Percentiles rank a stretch among this genome's conserved stretches.
These are phyloP conservation scores for Sugiyamaella xylanicola DNA, from an alignment of 1,139 yeast species.

Conservation along the genomic window DNA sequence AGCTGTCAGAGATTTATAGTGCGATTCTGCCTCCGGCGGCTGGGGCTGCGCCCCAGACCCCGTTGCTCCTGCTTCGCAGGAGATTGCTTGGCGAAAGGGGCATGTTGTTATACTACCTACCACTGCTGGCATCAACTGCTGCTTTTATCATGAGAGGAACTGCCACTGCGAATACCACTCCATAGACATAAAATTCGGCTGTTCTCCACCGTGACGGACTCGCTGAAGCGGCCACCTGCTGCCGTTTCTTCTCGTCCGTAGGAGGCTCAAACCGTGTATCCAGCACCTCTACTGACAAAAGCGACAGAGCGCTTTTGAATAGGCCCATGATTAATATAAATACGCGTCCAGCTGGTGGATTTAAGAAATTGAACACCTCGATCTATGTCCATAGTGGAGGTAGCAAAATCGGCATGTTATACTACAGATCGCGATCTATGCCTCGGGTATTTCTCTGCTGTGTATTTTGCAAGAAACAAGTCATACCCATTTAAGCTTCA, in stretches of 20 bases:
- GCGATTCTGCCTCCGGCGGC: neutral
- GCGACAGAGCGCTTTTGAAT: constrained; percentile 24
- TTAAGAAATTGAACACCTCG: too few species aligned
- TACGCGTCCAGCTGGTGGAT: neutral
- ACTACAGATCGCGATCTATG: too few species aligned
- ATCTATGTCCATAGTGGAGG: too few species aligned
- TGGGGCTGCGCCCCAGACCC: neutral
- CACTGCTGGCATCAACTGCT: constrained; percentile 76
- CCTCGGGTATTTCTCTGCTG: too few species aligned
- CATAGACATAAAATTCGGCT: constrained; percentile 69
- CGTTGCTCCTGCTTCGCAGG: neutral
- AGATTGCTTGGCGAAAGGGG: too few species aligned
- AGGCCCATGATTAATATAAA: constrained; percentile 9
- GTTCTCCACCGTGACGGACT: constrained; percentile 71
- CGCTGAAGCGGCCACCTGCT: constrained; percentile 49
- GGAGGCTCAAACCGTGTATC: constrained; percentile 73
- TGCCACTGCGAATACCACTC: constrained; percentile 59
- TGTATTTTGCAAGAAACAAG: too few species aligned
- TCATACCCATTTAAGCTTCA: too few species aligned
- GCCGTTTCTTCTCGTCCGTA: constrained; percentile 48
- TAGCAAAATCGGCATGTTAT: too few species aligned
- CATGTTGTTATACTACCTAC: constrained; percentile 24
- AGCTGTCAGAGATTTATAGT: neutral
- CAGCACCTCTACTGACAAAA: constrained; percentile 71
- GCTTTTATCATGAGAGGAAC: constrained; percentile 84